phyloP scores from a whole-genome alignment of 106 monocot genomes.

The Agapanthus africanus region DNA sequence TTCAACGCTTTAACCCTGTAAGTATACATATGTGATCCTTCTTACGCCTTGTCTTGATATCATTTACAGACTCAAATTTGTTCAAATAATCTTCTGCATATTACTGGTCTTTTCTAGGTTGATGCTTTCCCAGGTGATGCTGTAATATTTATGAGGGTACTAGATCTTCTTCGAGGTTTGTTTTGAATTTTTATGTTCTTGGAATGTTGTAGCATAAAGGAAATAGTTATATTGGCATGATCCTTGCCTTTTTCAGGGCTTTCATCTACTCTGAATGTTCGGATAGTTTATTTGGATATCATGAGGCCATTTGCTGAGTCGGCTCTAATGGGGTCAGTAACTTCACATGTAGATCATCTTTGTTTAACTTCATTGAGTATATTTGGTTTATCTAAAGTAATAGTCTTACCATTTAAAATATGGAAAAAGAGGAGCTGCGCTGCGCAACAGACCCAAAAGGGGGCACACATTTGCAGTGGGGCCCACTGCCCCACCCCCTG shows the following conservation, averaged over 20 bases:
- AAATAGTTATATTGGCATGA: conserved; percentile 1
- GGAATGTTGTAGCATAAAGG: not conserved
- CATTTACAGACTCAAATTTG: too few relatives aligned
- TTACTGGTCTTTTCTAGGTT: conserved; percentile 42
- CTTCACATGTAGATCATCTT: conserved; percentile 5
- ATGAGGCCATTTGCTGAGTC: conserved; percentile 98
- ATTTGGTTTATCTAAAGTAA: conserved; percentile 7
- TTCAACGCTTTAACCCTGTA: conserved; percentile 86
- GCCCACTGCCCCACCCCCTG: too few relatives aligned
- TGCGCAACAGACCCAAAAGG: too few relatives aligned
- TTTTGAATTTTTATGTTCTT: too few relatives aligned
- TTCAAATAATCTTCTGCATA: too few relatives aligned
- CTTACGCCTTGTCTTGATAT: not conserved
- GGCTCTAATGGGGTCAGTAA: conserved; percentile 61
- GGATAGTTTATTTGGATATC: conserved; percentile 81
- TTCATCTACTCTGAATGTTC: conserved; percentile 83
- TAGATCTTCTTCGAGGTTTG: conserved; percentile 95
- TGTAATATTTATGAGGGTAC: conserved; percentile 79
- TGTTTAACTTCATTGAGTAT: not conserved
- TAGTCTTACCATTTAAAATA: too few relatives aligned
- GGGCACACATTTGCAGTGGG: too few relatives aligned
- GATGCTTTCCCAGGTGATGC: conserved; percentile 99
- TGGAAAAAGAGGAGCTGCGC: too few relatives aligned
- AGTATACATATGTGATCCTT: conserved; percentile 33
- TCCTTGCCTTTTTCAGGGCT: conserved; percentile 53